Conservation (phyloP, 306 rosid species). For the Leucaena leucocephala region DNA sequence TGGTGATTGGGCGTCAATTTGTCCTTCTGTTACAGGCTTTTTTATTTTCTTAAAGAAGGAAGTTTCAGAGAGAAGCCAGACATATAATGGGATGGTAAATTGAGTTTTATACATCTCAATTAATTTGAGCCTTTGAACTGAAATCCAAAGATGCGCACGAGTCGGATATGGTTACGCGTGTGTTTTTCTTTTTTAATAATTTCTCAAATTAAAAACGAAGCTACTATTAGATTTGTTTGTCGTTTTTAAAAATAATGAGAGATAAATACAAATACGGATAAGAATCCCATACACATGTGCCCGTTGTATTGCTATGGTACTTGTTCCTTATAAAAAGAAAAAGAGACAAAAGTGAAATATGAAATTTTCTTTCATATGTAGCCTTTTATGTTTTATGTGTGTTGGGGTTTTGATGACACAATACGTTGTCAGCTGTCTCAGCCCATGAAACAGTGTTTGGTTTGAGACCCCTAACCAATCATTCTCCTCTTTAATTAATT, state of each 20-base stretch:
- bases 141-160: neutral
- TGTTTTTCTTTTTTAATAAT: too few relatives aligned
- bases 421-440: constrained; percentile 39
- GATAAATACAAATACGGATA: too few relatives aligned
- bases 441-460: constrained; percentile 37
- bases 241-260: too few relatives aligned
- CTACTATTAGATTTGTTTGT: too few relatives aligned
- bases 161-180: too few relatives aligned
- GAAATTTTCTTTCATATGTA: too few relatives aligned
- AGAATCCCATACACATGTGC: neutral
- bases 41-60: neutral
- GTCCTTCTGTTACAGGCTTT: constrained; percentile 12
- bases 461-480: neutral
- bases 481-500: neutral
- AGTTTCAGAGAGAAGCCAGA: neutral
- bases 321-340: neutral
- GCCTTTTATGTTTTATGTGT: too few relatives aligned
- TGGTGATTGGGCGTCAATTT: neutral
- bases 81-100: neutral
- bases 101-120: neutral
- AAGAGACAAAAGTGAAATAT: neutral
- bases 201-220: too few relatives aligned
- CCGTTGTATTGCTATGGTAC: neutral
- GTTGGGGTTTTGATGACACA: neutral
- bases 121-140: neutral